Conservation (phyloP, 2,329 filamentous ascomycete species). For the Bipolaris zeicola region DNA sequence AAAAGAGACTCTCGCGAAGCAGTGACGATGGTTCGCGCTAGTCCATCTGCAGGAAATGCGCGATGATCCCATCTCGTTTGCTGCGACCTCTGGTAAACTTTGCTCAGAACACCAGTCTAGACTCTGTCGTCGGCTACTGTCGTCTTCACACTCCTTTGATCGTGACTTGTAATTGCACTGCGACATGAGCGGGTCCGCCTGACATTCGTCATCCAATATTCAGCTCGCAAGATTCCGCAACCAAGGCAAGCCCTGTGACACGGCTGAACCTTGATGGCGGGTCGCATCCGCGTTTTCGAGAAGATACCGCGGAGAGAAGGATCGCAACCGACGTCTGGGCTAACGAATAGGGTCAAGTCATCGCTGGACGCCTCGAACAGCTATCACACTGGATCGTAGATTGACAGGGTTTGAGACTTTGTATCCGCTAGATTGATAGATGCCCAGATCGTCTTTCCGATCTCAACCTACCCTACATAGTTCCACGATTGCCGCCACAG, state of each 20-base stretch:
- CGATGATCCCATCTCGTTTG: slow-evolving; percentile 1
- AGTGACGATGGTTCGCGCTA: slow-evolving; percentile 11
- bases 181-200: not conserved
- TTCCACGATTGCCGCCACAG: slow-evolving; percentile 4
- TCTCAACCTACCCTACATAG: not conserved
- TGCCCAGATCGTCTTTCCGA: not conserved
- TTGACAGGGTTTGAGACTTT: not conserved
- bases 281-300: slow-evolving; percentile 9
- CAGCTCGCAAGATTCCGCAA: not conserved
- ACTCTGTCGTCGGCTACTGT: too few species aligned
- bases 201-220: slow-evolving; percentile 1
- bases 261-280: slow-evolving; percentile 10
- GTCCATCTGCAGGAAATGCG: not conserved
- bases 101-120: not conserved
- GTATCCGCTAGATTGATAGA: not conserved
- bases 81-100: slow-evolving; percentile 3
- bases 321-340: not conserved
- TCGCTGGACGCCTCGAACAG: not conserved
- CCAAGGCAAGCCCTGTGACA: slow-evolving; percentile 9
- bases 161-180: slow-evolving; percentile 2
- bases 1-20: slow-evolving; percentile 3
- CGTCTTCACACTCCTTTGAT: not conserved
- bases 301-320: slow-evolving; percentile 5
- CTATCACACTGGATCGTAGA: not conserved
- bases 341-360: not conserved